Evolutionary conservation across 2,329 filamentous ascomycete species (phyloP), one percentile per base, ranked within the genome.

Genomic region (Tolypocladium inflatum): DNA sequence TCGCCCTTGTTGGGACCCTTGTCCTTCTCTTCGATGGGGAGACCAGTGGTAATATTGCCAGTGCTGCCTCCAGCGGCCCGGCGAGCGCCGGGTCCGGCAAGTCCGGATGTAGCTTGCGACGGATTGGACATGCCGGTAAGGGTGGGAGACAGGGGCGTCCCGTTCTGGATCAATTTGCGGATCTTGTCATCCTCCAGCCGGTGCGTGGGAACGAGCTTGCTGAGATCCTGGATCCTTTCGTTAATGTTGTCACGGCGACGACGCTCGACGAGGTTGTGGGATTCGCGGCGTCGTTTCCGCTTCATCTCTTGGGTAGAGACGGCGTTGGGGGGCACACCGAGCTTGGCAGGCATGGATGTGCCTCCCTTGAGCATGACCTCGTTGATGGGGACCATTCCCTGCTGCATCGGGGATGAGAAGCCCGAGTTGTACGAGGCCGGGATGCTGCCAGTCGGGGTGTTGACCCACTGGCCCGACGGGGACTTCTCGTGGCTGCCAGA

Each of bases 1-100:
- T 99, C 94, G 54, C 94, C 94, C 76, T 99, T 99, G 79, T 97
- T 97, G 7, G 94, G 94, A 0, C 94, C 94, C 71, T 97, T 97
- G 76, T 99, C 94, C 72, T 97, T 97, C 65, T 97, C 94, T 67
- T 99, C 94, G 41, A 96, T 83, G 0, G 94, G 93, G 37, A 97
- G 81, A 17, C 92, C 91, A 63, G 93, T 93, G 7, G 91, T 96
- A 67, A 97, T 97, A 69, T 89, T 95, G 42, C 89, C 89, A 8
- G 86, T 80, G 8, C 73, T 74, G n/a, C 79, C 80, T 56, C 87
- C 85, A 38, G 88, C 84, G 37, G 91, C 91, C 62, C 92, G 86
- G 63, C 91, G 84, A 45, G 90, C 91, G 63, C 87, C 89, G 30
- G 90, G 90, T 19, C 91, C 91, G 55, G 91, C 92, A 57, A 97